A percentile compares a stretch with the other conserved stretches of the same genome.
Conservation (phyloP, 768 basidiomycete genomes). For the Psilocybe tampanensis region DNA sequence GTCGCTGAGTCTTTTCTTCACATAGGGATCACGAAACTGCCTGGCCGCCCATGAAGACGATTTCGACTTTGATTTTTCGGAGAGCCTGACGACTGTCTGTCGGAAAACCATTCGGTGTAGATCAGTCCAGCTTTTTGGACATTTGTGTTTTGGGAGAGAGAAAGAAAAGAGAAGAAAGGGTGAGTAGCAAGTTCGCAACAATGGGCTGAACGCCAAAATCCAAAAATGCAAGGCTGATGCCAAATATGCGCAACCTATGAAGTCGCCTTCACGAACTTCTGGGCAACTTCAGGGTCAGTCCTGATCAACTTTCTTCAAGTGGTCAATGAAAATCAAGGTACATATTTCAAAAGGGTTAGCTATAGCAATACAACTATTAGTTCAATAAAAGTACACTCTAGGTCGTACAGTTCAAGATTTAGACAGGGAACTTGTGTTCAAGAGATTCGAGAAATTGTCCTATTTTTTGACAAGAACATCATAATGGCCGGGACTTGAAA, state of each 20-base stretch:
- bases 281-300: too few relatives aligned
- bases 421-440: background rate
- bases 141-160: conserved; percentile 1
- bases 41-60: conserved; percentile 72
- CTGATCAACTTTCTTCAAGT: too few relatives aligned
- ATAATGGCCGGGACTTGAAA: conserved; percentile 87
- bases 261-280: too few relatives aligned
- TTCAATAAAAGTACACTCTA: too few relatives aligned
- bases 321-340: too few relatives aligned
- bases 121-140: conserved; percentile 1
- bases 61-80: conserved; percentile 31
- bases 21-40: conserved; percentile 72
- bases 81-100: conserved; percentile 13
- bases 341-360: too few relatives aligned
- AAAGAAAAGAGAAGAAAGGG: background rate
- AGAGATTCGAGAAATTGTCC: too few relatives aligned
- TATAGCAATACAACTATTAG: too few relatives aligned
- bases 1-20: conserved; percentile 50
- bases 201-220: background rate
- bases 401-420: conserved; percentile 60
- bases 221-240: background rate
- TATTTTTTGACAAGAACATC: conserved; percentile 66
- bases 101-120: conserved; percentile 15
- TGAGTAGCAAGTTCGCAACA: background rate
- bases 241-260: conserved; percentile 6